phyloP scores from a whole-genome alignment of 2,329 filamentous ascomycete genomes.

The Cadophora sp. region DNA sequence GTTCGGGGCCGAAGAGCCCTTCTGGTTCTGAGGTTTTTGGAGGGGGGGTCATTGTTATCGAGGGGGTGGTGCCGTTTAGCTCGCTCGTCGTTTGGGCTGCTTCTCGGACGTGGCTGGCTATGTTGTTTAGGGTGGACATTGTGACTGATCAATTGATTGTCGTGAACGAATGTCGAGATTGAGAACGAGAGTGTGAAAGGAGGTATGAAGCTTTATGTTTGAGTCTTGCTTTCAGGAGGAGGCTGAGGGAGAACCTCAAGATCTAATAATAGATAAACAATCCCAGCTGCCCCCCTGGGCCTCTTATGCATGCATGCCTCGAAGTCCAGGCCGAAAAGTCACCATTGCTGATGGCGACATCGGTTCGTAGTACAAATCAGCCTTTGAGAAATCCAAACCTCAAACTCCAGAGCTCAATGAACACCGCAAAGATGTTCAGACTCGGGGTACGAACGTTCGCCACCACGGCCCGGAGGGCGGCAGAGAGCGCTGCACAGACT shows the following conservation, averaged over 20 bases:
- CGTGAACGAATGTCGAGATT: neutral
- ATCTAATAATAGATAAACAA: constrained; percentile 16
- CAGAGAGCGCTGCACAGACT: constrained; percentile 52
- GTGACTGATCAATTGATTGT: neutral
- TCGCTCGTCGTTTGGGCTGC: constrained; percentile 1
- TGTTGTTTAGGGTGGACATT: constrained; percentile 2
- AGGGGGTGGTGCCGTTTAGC: neutral
- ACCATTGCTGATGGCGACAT: constrained; percentile 7
- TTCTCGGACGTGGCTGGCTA: constrained; percentile 11
- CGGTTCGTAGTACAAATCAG: neutral
- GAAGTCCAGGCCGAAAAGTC: neutral
- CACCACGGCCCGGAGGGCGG: constrained; percentile 58
- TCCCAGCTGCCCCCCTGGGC: neutral
- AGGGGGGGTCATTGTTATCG: constrained; percentile 16
- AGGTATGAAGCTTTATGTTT: neutral
- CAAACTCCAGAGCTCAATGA: constrained; percentile 16
- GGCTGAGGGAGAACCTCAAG: neutral
- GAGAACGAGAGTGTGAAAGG: neutral
- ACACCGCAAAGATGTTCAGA: constrained; percentile 56
- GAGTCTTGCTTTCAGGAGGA: constrained; percentile 2
- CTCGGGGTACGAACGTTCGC: constrained; percentile 62
- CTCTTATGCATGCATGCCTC: constrained; percentile 5
- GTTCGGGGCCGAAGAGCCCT: constrained; percentile 19
- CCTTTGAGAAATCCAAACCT: neutral
- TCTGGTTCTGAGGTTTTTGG: neutral